Percentiles rank a stretch among this genome's conserved stretches.
Evolutionary conservation across 1,139 yeast species (phyloP).

Genomic region (Zygotorulaspora mrakii): DNA sequence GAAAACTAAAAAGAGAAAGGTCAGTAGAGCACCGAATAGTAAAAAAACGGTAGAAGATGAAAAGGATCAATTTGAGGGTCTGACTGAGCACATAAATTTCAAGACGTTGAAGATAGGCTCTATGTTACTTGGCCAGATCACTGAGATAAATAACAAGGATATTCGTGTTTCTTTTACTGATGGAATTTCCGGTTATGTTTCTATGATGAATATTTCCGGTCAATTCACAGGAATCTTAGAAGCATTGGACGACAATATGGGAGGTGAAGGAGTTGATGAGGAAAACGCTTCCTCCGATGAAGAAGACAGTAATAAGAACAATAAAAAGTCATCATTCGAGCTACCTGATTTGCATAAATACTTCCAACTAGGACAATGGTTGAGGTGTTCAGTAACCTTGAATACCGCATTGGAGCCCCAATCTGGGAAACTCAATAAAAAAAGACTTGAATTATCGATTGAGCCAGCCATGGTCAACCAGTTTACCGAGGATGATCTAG

Average conservation of each 20-base stretch:
- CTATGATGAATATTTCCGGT: constrained; percentile 71
- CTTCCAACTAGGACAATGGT: constrained; percentile 78
- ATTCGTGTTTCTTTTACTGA: constrained; percentile 75
- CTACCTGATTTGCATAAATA: constrained; percentile 54
- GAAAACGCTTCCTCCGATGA: constrained; percentile 37
- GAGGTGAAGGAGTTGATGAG: constrained; percentile 37
- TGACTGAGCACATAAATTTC: constrained; percentile 57
- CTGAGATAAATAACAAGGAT: constrained; percentile 57
- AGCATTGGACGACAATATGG: constrained; percentile 46
- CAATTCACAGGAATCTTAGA: constrained; percentile 57
- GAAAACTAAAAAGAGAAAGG: constrained; percentile 41
- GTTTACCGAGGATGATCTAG: constrained; percentile 60
- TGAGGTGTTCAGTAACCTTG: constrained; percentile 68
- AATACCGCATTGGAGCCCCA: constrained; percentile 40
- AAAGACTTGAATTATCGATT: constrained; percentile 66
- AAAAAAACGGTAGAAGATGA: constrained; percentile 32
- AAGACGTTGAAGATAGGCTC: constrained; percentile 67
- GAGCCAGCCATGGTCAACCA: constrained; percentile 74
- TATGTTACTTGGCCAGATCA: constrained; percentile 70
- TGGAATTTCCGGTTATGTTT: constrained; percentile 73
- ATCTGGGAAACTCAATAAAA: constrained; percentile 41
- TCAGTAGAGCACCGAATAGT: constrained; percentile 24
- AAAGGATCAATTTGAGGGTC: constrained; percentile 34
- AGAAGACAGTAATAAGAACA: constrained; percentile 34
- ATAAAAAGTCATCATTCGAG: constrained; percentile 36